Conservation (phyloP, 495 filamentous ascomycete species). For the Penicillium chermesinum region DNA sequence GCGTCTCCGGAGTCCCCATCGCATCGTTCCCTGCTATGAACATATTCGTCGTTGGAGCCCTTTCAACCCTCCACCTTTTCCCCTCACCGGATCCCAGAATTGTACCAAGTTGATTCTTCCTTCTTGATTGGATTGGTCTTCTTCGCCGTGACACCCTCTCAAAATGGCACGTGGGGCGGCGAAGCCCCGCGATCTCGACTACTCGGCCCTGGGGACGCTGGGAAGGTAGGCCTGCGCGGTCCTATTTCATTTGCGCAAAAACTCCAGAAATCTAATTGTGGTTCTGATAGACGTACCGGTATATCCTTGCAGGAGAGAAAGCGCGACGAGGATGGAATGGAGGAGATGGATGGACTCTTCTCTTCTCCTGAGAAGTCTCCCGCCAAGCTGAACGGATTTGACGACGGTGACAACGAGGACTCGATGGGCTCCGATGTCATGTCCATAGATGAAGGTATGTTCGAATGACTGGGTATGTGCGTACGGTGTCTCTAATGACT, state of each 20-base stretch:
- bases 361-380: slow-evolving; percentile 74
- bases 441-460: slow-evolving; percentile 46
- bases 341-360: slow-evolving; percentile 78
- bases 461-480: not conserved
- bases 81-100: not conserved
- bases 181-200: slow-evolving; percentile 55
- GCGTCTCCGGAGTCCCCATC: not conserved
- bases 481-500: not conserved
- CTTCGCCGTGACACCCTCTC: not conserved
- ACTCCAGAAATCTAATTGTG: slow-evolving; percentile 8
- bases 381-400: slow-evolving; percentile 34
- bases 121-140: not conserved
- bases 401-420: slow-evolving; percentile 20
- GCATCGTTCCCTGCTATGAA: not conserved
- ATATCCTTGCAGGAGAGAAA: slow-evolving; percentile 74
- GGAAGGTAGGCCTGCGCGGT: slow-evolving; percentile 48
- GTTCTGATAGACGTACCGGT: slow-evolving; percentile 65
- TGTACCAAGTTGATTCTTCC: not conserved
- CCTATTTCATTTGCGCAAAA: not conserved
- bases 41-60: not conserved
- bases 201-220: slow-evolving; percentile 57
- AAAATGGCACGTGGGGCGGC: slow-evolving; percentile 44
- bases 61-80: too few relatives aligned
- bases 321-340: slow-evolving; percentile 88
- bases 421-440: slow-evolving; percentile 41